Conservation (phyloP, 2,329 filamentous ascomycete species). For the Chalara sp. region DNA sequence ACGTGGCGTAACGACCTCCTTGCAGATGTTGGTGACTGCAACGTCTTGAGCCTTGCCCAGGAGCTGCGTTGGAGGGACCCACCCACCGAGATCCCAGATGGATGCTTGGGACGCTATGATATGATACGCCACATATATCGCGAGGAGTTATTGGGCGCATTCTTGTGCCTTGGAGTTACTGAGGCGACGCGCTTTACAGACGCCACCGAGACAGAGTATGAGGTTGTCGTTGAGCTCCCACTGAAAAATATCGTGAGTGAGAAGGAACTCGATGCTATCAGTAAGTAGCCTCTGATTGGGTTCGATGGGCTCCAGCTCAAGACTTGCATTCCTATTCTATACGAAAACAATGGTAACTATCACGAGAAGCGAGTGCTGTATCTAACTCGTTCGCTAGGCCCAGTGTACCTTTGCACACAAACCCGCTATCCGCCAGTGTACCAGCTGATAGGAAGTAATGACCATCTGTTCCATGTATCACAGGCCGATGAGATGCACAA, state of each 20-base stretch:
- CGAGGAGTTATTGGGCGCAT: slow-evolving; percentile 3
- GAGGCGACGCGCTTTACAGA: too few relatives aligned
- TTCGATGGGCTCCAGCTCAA: too few relatives aligned
- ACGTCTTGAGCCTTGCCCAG: too few relatives aligned
- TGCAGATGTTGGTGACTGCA: too few relatives aligned
- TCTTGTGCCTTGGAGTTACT: neutral
- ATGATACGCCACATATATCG: slow-evolving; percentile 7
- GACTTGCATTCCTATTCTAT: neutral
- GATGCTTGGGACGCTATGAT: too few relatives aligned
- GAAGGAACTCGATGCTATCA: slow-evolving; percentile 13
- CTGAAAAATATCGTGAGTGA: slow-evolving; percentile 7
- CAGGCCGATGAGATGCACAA: neutral
- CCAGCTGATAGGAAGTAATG: slow-evolving; percentile 10
- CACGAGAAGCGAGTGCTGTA: neutral
- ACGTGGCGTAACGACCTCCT: too few relatives aligned
- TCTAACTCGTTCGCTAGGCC: neutral
- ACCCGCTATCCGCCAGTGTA: slow-evolving; percentile 9
- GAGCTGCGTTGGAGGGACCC: too few relatives aligned
- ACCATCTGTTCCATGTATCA: neutral
- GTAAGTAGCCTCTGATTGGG: slow-evolving; percentile 2
- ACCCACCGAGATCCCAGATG: too few relatives aligned
- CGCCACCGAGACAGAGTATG: neutral
- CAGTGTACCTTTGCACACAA: neutral
- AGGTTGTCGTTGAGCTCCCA: slow-evolving; percentile 10
- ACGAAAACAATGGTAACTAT: neutral